phyloP scores from a whole-genome alignment of 495 filamentous ascomycete species.

The Amniculicola lignicola region DNA sequence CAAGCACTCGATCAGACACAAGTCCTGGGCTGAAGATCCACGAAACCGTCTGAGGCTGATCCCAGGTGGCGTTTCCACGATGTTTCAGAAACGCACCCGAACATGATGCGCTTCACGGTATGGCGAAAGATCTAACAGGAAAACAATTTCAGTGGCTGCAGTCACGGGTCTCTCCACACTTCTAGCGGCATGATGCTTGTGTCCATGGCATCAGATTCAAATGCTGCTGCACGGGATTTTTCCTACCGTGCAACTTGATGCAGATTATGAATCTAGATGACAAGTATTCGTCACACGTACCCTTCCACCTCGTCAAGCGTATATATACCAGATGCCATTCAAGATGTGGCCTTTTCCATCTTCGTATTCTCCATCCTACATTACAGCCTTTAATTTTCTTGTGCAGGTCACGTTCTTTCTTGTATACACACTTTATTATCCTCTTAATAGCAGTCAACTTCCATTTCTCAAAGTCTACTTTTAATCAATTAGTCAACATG shows the following conservation, averaged over 20 bases:
- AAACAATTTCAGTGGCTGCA: background rate
- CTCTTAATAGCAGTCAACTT: no score
- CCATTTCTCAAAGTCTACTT: background rate
- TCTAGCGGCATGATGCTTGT: background rate
- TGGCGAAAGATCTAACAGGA: conserved; percentile 3
- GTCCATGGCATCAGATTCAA: background rate
- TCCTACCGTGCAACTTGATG: conserved; percentile 19
- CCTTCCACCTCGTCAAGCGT: background rate
- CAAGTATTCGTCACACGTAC: background rate
- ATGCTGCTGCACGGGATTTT: conserved; percentile 2
- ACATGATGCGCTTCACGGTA: conserved; percentile 1
- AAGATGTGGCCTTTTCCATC: background rate
- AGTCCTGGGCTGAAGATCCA: background rate
- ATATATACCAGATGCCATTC: conserved; percentile 4
- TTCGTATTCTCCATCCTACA: background rate
- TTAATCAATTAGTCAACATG: conserved; percentile 19
- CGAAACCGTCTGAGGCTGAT: background rate
- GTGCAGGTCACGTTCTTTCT: background rate
- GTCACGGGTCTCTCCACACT: background rate
- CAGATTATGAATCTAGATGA: background rate
- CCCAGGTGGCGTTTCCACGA: conserved; percentile 9
- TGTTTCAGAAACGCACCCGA: conserved; percentile 21
- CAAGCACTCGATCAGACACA: background rate
- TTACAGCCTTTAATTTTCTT: conserved; percentile 6
- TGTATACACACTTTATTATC: background rate